Evolutionary conservation across 139 green algal species (phyloP).

Genomic region (Nannochloris sp.): DNA sequence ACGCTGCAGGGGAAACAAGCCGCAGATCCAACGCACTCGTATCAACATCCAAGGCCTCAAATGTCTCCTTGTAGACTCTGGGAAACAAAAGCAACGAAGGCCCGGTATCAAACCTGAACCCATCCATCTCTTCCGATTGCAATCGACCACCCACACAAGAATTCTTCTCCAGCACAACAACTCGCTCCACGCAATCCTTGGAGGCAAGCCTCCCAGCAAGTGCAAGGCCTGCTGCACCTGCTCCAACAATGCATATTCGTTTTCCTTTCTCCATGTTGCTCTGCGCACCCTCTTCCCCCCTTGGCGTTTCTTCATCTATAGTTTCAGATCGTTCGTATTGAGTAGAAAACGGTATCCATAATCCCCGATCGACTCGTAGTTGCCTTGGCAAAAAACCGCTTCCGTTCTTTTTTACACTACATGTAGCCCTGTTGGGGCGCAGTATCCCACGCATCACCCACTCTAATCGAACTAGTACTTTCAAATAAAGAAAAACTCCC

Average conservation of each 20-base stretch:
- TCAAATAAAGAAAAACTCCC: too few relatives aligned
- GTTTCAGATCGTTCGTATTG: too few relatives aligned
- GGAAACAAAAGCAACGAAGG: conserved; percentile 69
- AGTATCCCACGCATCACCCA: too few relatives aligned
- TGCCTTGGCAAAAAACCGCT: too few relatives aligned
- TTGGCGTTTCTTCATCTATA: too few relatives aligned
- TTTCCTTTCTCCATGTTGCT: background rate
- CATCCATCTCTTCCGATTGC: conserved; percentile 28
- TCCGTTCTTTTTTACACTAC: too few relatives aligned
- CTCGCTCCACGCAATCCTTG: conserved; percentile 25
- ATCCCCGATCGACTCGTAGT: too few relatives aligned
- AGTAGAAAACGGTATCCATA: too few relatives aligned
- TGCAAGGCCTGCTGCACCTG: conserved; percentile 50
- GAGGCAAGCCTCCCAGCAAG: conserved; percentile 36
- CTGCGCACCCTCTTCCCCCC: too few relatives aligned
- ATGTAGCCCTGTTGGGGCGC: too few relatives aligned
- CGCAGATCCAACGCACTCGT: conserved; percentile 30
- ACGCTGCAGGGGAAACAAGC: conserved; percentile 50
- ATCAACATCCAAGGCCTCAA: conserved; percentile 43
- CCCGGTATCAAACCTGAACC: conserved; percentile 67
- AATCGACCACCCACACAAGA: conserved; percentile 35
- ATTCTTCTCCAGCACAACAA: conserved; percentile 55
- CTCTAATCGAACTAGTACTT: too few relatives aligned
- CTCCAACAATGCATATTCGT: conserved; percentile 29
- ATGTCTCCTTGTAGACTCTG: conserved; percentile 56